Conservation (phyloP, 2,329 filamentous ascomycete species). For the Aspergillus sp. region DNA sequence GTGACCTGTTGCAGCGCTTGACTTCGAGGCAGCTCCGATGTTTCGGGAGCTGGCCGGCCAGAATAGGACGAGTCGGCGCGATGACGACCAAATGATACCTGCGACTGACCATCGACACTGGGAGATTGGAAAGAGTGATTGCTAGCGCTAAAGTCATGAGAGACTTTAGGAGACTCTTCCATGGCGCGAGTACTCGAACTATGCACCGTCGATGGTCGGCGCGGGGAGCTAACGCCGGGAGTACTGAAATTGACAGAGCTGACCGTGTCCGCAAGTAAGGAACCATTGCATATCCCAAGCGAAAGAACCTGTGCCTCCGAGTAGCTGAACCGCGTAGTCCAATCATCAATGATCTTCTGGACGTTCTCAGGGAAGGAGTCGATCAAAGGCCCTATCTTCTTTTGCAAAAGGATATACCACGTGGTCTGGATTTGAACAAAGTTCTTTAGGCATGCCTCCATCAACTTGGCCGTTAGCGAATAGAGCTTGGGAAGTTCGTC, state of each 20-base stretch:
- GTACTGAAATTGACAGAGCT: constrained; percentile 66
- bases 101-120: constrained; percentile 43
- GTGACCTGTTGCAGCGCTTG: constrained; percentile 55
- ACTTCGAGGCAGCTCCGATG: constrained; percentile 57
- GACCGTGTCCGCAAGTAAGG: constrained; percentile 62
- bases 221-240: constrained; percentile 48
- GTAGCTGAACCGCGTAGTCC: constrained; percentile 77
- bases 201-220: constrained; percentile 57
- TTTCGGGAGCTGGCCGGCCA: constrained; percentile 55
- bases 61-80: constrained; percentile 62
- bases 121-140: constrained; percentile 69
- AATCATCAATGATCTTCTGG: constrained; percentile 74
- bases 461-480: constrained; percentile 76
- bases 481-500: constrained; percentile 89
- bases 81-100: constrained; percentile 46
- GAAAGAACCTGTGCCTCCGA: constrained; percentile 72
- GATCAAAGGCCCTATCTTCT: constrained; percentile 77
- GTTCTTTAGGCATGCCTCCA: constrained; percentile 79
- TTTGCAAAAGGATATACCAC: constrained; percentile 83
- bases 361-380: constrained; percentile 70
- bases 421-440: constrained; percentile 82
- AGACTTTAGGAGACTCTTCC: constrained; percentile 66
- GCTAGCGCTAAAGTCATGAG: constrained; percentile 69
- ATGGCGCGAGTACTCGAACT: constrained; percentile 61
- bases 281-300: constrained; percentile 78